Evolutionary conservation across 805 yeast genomes (phyloP).

Genomic region (Hagleromyces aurorensis): DNA sequence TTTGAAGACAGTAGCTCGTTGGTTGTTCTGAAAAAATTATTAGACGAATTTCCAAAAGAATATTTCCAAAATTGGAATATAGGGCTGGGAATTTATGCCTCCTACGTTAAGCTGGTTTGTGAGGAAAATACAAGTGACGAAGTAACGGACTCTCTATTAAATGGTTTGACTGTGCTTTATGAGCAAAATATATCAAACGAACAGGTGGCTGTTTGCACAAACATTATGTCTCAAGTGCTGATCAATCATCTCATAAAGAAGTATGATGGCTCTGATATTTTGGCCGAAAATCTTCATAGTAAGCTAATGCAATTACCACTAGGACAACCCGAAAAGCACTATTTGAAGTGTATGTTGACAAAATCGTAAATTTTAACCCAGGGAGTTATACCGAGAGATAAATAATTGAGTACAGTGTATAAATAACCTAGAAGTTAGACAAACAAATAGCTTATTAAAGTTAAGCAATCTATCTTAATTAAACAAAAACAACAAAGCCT

Average conservation of each 20-base stretch:
- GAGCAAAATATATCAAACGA: slow-evolving; percentile 24
- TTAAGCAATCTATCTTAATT: too few relatives aligned
- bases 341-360: slow-evolving; percentile 27
- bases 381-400: too few relatives aligned
- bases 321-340: slow-evolving; percentile 27
- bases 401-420: too few relatives aligned
- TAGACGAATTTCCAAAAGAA: slow-evolving; percentile 37
- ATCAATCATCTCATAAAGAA: slow-evolving; percentile 16
- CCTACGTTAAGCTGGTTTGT: slow-evolving; percentile 36
- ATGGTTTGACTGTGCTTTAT: slow-evolving; percentile 38
- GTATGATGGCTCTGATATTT: not conserved
- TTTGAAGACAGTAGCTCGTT: slow-evolving; percentile 29
- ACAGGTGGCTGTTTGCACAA: slow-evolving; percentile 41
- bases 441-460: too few relatives aligned
- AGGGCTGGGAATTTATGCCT: slow-evolving; percentile 53
- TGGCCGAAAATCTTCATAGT: slow-evolving; percentile 2
- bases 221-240: slow-evolving; percentile 44
- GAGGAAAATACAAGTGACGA: slow-evolving; percentile 17
- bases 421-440: too few relatives aligned
- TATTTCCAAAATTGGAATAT: slow-evolving; percentile 42
- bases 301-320: slow-evolving; percentile 18
- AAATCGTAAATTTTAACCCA: too few relatives aligned
- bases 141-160: slow-evolving; percentile 35
- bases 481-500: too few relatives aligned
- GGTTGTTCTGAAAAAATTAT: slow-evolving; percentile 30